phyloP scores from a whole-genome alignment of 2,329 filamentous ascomycete genomes.

The Colletotrichum sublineola region DNA sequence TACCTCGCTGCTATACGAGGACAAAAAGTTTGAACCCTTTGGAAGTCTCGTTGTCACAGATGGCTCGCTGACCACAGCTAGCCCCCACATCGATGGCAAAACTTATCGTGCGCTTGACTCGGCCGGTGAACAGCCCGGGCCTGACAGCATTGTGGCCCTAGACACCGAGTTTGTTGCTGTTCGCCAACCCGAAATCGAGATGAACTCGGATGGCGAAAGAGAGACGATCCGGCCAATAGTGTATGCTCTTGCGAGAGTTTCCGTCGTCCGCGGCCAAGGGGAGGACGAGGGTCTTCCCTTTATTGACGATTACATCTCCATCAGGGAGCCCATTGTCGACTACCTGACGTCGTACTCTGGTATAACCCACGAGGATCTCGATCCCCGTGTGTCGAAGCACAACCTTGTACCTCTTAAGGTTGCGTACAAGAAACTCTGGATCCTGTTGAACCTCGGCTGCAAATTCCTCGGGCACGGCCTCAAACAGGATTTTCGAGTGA shows the following conservation, averaged over 20 bases:
- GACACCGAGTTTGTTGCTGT: constrained; percentile 97
- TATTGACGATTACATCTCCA: constrained; percentile 97
- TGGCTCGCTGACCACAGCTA: constrained; percentile 50
- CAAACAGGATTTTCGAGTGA: constrained; percentile 95
- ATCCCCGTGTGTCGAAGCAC: constrained; percentile 81
- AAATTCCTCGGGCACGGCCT: constrained; percentile 94
- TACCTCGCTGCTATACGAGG: constrained; percentile 84
- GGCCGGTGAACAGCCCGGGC: constrained; percentile 74
- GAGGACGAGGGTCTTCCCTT: constrained; percentile 86
- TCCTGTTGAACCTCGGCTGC: constrained; percentile 93
- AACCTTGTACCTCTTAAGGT: constrained; percentile 89
- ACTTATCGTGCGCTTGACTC: constrained; percentile 72
- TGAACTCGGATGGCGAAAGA: constrained; percentile 92
- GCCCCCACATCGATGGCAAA: constrained; percentile 58
- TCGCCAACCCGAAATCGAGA: constrained; percentile 93
- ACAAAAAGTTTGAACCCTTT: constrained; percentile 63
- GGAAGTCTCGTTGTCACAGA: neutral
- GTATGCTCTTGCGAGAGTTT: constrained; percentile 92
- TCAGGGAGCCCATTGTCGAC: constrained; percentile 91
- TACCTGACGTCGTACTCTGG: constrained; percentile 96
- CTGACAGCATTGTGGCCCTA: constrained; percentile 84
- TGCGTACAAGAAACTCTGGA: constrained; percentile 98
- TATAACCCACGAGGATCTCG: constrained; percentile 87
- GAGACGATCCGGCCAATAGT: constrained; percentile 93
- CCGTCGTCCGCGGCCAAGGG: constrained; percentile 85